These are phyloP conservation scores for Blastocrithidia nonstop DNA, from an alignment of 208 protist genomes.

Conservation along the genomic window DNA sequence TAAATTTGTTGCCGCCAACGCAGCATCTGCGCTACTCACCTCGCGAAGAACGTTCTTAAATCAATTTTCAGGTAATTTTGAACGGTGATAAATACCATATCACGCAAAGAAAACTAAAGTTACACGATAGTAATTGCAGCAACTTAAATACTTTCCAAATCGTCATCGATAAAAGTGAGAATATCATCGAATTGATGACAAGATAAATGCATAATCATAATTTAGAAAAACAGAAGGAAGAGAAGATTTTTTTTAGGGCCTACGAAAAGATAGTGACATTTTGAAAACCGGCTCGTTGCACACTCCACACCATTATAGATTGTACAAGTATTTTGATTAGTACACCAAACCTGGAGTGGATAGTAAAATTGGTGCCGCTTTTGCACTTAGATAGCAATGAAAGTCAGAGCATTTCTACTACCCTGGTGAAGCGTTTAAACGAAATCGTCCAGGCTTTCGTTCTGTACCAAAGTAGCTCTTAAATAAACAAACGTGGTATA, in stretches of 20 bases:
- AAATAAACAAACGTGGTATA: constrained; percentile 80
- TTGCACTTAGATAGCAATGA: constrained; percentile 79
- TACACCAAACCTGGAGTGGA: constrained; percentile 76
- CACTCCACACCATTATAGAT: constrained; percentile 62
- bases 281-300: constrained; percentile 47
- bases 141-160: constrained; percentile 47
- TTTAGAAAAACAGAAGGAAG: constrained; percentile 48
- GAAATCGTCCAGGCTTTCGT: constrained; percentile 74
- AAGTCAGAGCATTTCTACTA: constrained; percentile 83
- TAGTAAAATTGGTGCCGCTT: constrained; percentile 50
- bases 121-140: constrained; percentile 63
- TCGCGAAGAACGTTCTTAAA: no score
- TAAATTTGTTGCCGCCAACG: no score
- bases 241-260: constrained; percentile 52
- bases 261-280: constrained; percentile 65
- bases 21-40: no score
- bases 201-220: constrained; percentile 76
- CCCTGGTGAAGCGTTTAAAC: constrained; percentile 70
- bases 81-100: no score
- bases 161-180: constrained; percentile 60
- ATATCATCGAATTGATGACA: constrained; percentile 79
- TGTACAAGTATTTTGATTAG: constrained; percentile 85
- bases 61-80: no score
- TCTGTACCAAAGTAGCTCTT: constrained; percentile 77
- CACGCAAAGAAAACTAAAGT: constrained; percentile 13